Base-by-base conservation (phyloP, 805 yeast genomes). In the Zygosaccharomyces kombuchaensis region DNA sequence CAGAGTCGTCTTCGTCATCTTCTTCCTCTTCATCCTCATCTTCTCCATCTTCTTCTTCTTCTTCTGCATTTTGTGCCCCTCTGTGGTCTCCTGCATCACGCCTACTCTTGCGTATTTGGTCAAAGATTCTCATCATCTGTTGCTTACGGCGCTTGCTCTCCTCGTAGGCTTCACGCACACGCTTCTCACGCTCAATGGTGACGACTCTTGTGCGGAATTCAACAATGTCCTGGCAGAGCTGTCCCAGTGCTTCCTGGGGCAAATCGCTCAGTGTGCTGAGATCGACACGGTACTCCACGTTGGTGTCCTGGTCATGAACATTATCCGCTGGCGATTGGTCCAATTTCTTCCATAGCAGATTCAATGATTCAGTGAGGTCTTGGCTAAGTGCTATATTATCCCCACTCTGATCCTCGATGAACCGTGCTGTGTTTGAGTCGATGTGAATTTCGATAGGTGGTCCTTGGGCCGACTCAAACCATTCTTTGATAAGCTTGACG, bases 181-280 rank as follows among this genome's bases (percentile, higher is more conserved):
- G 69, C 38, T 75, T 74, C 34, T 73, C 73, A 44, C 72, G 70
- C 49, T 81, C 86, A 21, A 76, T 62, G 23, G 70, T 71, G 46
- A 79, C 60, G 23, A 80, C 82, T 36, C 71, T 72, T 9, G 81
- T 70, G 50, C 87, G 64, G 55, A 82, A 81, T 50, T 71, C 75
- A 39, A 80, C 63, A 37, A 82, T 74, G 49, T 77, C 78, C 45
- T 72, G 69, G 46, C 62, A 59, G 19, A 63, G 47, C 40, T 62
- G 68, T 25, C 57, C 59, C 13, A 63, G 46, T 7, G 58, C 53
- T 25, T 53, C 53, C 10, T 49, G 46, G 2, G 67, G 66, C 19
- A 63, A 44, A 43, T 63, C 68, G 40, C 64, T 58, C 27, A 63
- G 38, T 2, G 63, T 58, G 38, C 43, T 53, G 13, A 59, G 41